phyloP scores from a whole-genome alignment of 345 rosid genomes.

The Euphorbia peplus region DNA sequence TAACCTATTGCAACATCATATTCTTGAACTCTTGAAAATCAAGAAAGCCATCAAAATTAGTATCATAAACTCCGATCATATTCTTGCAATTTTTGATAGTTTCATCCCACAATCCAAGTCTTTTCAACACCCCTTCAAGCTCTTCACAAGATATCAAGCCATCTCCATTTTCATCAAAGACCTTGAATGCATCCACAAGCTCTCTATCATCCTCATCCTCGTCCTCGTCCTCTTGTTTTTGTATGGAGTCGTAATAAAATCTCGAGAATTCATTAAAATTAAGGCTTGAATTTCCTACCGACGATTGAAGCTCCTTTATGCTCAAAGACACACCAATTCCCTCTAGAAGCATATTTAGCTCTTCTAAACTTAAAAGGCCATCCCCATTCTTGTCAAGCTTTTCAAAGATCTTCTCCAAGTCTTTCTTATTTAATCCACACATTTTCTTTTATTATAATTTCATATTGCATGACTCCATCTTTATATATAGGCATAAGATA shows the following conservation, averaged over 20 bases:
- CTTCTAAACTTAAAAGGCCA: conserved; percentile 56
- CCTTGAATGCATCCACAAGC: conserved; percentile 57
- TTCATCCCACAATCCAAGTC: conserved; percentile 72
- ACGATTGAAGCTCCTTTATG: conserved; percentile 47
- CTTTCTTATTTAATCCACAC: conserved; percentile 40
- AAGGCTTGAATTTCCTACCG: conserved; percentile 59
- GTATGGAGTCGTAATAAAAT: conserved; percentile 46
- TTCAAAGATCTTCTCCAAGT: conserved; percentile 58
- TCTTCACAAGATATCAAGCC: conserved; percentile 72
- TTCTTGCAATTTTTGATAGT: conserved; percentile 40
- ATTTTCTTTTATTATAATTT: conserved; percentile 8
- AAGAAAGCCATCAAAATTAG: conserved; percentile 65
- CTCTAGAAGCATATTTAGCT: conserved; percentile 69
- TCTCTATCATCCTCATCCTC: conserved; percentile 21
- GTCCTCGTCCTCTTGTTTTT: conserved; percentile 9
- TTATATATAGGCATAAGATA: neutral
- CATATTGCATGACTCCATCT: neutral
- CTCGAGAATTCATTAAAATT: conserved; percentile 53
- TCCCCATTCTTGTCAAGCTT: conserved; percentile 71
- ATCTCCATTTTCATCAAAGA: conserved; percentile 68
- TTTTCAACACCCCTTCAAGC: conserved; percentile 54
- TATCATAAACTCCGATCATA: conserved; percentile 64
- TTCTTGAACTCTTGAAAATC: conserved; percentile 80
- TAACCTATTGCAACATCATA: conserved; percentile 45
- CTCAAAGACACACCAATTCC: conserved; percentile 36